Percentiles rank a stretch among this genome's conserved stretches.
Conservation (phyloP, 2,329 filamentous ascomycete genomes). For the Trichoderma endophyticum region DNA sequence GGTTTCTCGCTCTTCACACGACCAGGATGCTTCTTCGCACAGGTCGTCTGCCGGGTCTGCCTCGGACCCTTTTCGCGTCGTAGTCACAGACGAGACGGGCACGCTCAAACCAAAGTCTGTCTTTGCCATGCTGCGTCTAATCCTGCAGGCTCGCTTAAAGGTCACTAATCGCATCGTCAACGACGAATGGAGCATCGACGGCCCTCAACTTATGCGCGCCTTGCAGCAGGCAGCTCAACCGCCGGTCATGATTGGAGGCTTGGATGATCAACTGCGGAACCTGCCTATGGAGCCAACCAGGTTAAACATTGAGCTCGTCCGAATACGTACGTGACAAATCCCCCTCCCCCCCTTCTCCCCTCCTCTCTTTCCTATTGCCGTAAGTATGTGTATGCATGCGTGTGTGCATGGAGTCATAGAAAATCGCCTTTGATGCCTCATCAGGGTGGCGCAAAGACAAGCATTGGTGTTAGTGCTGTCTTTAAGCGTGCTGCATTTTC, state of each 20-base stretch:
- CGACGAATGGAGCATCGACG: constrained; percentile 32
- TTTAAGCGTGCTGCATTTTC: neutral
- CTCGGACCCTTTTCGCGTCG: constrained; percentile 23
- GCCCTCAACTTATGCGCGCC: constrained; percentile 26
- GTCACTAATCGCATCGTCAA: constrained; percentile 30
- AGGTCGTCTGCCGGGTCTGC: neutral
- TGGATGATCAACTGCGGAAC: constrained; percentile 37
- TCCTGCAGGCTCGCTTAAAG: constrained; percentile 31
- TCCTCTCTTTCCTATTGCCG: neutral
- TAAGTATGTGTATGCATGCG: neutral
- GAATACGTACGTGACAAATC: constrained; percentile 39
- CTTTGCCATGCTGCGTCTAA: constrained; percentile 29
- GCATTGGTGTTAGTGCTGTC: neutral
- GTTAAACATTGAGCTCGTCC: constrained; percentile 47
- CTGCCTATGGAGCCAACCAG: constrained; percentile 42
- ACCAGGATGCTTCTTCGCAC: constrained; percentile 5
- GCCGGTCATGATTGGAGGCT: constrained; percentile 25
- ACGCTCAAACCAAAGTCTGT: constrained; percentile 28
- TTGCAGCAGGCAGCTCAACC: constrained; percentile 24
- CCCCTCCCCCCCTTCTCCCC: neutral
- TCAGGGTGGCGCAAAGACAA: neutral
- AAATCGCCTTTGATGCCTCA: neutral
- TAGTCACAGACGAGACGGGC: constrained; percentile 28
- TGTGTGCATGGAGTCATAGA: neutral
- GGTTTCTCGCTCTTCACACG: constrained; percentile 11